These are phyloP conservation scores for Musa schizocarpa DNA, from an alignment of 176 grass and related monocot genomes.

Conservation along the genomic window DNA sequence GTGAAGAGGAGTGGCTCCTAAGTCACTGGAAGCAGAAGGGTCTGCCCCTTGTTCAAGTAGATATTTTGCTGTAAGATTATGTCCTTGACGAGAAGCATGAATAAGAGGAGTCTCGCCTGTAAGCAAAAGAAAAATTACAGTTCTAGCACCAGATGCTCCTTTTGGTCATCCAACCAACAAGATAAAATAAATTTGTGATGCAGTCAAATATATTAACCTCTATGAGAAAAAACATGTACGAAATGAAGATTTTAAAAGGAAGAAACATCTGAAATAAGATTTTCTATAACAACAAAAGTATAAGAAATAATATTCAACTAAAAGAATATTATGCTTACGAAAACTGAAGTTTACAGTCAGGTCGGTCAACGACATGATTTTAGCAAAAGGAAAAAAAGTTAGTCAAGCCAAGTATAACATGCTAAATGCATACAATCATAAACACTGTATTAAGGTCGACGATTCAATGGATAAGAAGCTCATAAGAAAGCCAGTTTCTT, in stretches of 20 bases:
- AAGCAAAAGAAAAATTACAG: background rate
- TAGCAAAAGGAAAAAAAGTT: too few species aligned
- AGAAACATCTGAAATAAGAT: background rate
- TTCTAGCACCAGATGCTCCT: too few species aligned
- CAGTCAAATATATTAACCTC: background rate
- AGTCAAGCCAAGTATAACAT: too few species aligned
- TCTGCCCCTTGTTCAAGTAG: constrained; percentile 63
- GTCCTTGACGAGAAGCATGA: constrained; percentile 65
- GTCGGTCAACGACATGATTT: too few species aligned
- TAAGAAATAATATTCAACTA: too few species aligned
- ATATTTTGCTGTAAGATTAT: constrained; percentile 49
- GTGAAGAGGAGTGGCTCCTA: constrained; percentile 76
- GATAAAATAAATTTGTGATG: background rate
- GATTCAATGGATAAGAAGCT: too few species aligned
- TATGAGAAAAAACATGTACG: background rate
- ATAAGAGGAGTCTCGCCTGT: constrained; percentile 92
- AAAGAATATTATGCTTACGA: too few species aligned
- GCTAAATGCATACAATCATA: too few species aligned
- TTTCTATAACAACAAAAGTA: too few species aligned
- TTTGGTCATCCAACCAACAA: background rate
- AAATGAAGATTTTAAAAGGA: background rate
- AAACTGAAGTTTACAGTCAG: too few species aligned
- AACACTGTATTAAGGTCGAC: too few species aligned
- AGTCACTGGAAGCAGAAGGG: constrained; percentile 46
- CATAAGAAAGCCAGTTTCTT: too few species aligned